These are phyloP conservation scores for Immersiella caudata DNA, from an alignment of 495 filamentous ascomycete species.

Conservation along the genomic window DNA sequence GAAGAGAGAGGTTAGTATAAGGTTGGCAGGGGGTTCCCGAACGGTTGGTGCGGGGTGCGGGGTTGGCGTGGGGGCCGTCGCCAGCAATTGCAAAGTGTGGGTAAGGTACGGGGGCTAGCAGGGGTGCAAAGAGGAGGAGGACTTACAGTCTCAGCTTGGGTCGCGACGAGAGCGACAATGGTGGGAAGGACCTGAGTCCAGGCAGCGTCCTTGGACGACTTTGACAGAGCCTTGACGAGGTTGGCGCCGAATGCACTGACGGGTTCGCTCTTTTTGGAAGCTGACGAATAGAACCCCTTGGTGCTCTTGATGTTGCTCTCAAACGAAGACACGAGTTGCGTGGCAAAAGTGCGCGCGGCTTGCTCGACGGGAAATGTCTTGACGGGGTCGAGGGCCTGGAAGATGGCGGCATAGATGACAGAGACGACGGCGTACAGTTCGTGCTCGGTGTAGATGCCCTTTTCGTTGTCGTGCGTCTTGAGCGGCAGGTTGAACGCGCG, in stretches of 20 bases:
- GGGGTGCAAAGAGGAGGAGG: background rate
- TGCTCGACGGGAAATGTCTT: constrained; percentile 61
- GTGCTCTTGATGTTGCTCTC: constrained; percentile 63
- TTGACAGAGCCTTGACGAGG: constrained; percentile 69
- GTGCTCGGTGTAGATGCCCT: constrained; percentile 74
- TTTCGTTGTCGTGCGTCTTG: constrained; percentile 67
- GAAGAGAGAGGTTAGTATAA: too few relatives aligned
- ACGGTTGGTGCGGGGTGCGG: too few relatives aligned
- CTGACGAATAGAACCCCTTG: constrained; percentile 50
- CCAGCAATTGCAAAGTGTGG: too few relatives aligned
- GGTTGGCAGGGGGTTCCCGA: too few relatives aligned
- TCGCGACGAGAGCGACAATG: constrained; percentile 57
- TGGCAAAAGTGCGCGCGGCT: constrained; percentile 62
- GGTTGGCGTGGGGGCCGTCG: too few relatives aligned
- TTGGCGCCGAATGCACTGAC: constrained; percentile 69
- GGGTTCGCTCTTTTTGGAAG: constrained; percentile 50
- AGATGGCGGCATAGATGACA: constrained; percentile 61
- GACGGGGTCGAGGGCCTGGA: constrained; percentile 51
- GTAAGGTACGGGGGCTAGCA: too few relatives aligned
- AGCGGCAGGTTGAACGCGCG: constrained; percentile 73
- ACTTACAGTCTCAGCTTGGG: constrained; percentile 65
- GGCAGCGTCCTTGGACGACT: constrained; percentile 71
- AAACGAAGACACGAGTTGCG: constrained; percentile 49
- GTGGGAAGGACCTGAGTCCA: constrained; percentile 68
- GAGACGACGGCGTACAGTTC: constrained; percentile 78